phyloP scores from a whole-genome alignment of 495 filamentous ascomycete species.

The Terfezia boudieri region DNA sequence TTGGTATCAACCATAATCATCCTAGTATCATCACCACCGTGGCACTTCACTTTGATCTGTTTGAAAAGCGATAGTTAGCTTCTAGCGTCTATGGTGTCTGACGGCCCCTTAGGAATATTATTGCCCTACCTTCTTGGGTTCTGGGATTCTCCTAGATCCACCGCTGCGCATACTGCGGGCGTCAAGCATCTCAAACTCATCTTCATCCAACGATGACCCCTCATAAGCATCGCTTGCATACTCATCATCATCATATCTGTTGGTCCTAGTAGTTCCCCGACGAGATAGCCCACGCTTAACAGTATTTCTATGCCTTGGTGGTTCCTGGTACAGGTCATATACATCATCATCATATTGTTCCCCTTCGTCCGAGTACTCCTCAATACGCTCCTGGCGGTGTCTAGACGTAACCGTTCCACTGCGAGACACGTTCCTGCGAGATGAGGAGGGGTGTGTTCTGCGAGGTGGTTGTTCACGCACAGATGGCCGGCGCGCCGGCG shows the following conservation, averaged over 20 bases:
- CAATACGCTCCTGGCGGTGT: constrained; percentile 15
- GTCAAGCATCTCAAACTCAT: constrained; percentile 63
- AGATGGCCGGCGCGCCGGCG: constrained; percentile 8
- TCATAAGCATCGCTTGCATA: constrained; percentile 46
- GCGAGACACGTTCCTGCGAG: constrained; percentile 16
- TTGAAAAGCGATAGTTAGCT: neutral
- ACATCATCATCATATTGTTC: constrained; percentile 43
- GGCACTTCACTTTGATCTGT: constrained; percentile 71
- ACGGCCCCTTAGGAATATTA: neutral
- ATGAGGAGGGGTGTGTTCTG: constrained; percentile 23
- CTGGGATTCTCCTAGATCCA: constrained; percentile 10
- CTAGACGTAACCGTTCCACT: constrained; percentile 20
- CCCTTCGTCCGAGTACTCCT: constrained; percentile 27
- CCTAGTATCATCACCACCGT: constrained; percentile 64
- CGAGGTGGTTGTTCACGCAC: constrained; percentile 23
- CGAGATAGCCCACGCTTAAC: constrained; percentile 11
- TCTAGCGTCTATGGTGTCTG: neutral
- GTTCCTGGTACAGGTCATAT: constrained; percentile 41
- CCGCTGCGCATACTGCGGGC: constrained; percentile 13
- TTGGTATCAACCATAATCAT: constrained; percentile 68
- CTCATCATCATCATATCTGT: constrained; percentile 51
- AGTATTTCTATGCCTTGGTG: constrained; percentile 16
- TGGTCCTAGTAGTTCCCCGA: constrained; percentile 25
- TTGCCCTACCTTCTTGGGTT: constrained; percentile 15
- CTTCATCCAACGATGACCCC: constrained; percentile 43